phyloP scores from a whole-genome alignment of 208 protist species.

The Sergeia podlipaevii region DNA sequence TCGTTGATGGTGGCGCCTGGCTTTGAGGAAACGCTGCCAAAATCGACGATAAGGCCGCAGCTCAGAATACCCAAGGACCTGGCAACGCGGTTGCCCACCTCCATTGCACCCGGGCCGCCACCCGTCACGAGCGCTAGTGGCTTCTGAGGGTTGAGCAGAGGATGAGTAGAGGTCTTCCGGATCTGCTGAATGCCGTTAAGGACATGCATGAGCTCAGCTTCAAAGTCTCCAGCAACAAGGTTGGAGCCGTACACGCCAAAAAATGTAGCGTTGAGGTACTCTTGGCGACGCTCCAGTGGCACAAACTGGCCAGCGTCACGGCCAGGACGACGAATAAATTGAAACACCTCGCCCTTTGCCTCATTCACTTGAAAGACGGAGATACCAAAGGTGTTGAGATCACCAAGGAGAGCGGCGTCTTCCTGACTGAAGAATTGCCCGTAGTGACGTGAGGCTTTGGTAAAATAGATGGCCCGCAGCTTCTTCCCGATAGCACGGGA shows the following conservation, averaged over 20 bases:
- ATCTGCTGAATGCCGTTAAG: conserved; percentile 82
- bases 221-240: conserved; percentile 89
- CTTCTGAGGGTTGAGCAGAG: conserved; percentile 70
- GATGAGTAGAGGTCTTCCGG: conserved; percentile 54
- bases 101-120: conserved; percentile 92
- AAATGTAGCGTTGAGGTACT: conserved; percentile 87
- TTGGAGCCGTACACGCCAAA: conserved; percentile 94
- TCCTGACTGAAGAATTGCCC: conserved; percentile 91
- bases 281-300: conserved; percentile 75
- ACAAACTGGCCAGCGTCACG: conserved; percentile 85
- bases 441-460: conserved; percentile 63
- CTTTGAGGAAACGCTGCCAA: conserved; percentile 75
- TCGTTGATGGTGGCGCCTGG: conserved; percentile 92
- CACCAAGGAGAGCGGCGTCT: conserved; percentile 80
- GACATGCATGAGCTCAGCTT: conserved; percentile 82
- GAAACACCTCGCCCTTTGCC: conserved; percentile 70
- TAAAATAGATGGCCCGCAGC: conserved; percentile 87
- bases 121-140: conserved; percentile 88
- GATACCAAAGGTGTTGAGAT: conserved; percentile 89
- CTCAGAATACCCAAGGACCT: conserved; percentile 88
- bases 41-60: conserved; percentile 90
- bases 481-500: conserved; percentile 78
- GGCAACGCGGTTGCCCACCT: conserved; percentile 92
- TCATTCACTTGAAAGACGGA: conserved; percentile 85
- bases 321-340: conserved; percentile 82